Conservation (phyloP, 306 rosid genomes). For the Prunus campanulata region DNA sequence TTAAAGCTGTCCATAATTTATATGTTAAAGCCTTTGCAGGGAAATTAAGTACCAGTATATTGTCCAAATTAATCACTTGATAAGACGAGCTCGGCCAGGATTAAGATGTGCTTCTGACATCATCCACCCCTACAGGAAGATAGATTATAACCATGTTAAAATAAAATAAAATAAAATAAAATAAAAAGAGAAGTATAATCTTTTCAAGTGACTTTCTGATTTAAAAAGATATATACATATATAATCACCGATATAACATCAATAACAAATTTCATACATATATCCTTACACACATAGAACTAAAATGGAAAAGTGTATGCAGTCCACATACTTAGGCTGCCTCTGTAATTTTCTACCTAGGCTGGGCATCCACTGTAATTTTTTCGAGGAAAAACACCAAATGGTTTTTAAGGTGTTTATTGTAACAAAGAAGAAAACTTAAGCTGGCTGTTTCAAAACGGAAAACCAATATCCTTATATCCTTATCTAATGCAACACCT, state of each 20-base stretch:
- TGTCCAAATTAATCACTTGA: slow-evolving; percentile 28
- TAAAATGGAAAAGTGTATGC: background rate
- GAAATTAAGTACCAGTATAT: slow-evolving; percentile 22
- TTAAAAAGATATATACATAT: no score
- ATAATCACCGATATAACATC: background rate
- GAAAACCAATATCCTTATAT: background rate
- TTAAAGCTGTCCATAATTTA: slow-evolving; percentile 10
- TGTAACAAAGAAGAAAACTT: background rate
- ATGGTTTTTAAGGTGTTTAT: background rate
- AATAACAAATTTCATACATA: background rate
- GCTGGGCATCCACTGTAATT: background rate
- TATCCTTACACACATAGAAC: background rate
- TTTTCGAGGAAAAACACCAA: background rate
- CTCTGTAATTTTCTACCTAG: background rate
- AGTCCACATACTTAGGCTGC: background rate
- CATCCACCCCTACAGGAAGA: slow-evolving; percentile 73
- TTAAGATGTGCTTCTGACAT: slow-evolving; percentile 92
- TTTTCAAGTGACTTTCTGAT: background rate
- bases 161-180: background rate
- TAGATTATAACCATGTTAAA: background rate
- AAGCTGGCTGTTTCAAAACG: background rate
- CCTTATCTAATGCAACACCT: background rate
- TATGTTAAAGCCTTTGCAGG: slow-evolving; percentile 24
- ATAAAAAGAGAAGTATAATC: background rate
- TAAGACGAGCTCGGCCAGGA: slow-evolving; percentile 92